Conservation (phyloP, 2,329 filamentous ascomycete species). For the Ophiostoma piceae region DNA sequence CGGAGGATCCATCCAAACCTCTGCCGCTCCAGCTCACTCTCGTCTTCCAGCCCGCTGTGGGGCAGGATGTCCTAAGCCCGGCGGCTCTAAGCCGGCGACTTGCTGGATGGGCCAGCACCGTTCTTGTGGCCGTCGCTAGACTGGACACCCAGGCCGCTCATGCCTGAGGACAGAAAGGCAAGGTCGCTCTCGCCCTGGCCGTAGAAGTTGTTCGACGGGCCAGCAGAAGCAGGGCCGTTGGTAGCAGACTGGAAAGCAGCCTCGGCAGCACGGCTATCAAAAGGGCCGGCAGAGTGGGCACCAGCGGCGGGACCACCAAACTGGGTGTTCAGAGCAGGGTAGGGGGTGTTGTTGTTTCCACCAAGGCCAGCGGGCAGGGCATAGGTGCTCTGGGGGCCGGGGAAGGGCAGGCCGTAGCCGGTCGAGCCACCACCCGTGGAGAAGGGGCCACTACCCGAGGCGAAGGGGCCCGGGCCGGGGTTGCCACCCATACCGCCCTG, state of each 20-base stretch:
- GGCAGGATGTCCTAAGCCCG: too few relatives aligned
- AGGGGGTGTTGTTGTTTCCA: conserved; percentile 69
- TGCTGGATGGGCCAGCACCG: conserved; percentile 52
- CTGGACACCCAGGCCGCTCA: conserved; percentile 66
- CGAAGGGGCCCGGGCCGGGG: conserved; percentile 59
- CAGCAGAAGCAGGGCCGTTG: conserved; percentile 72
- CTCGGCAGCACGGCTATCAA: conserved; percentile 89
- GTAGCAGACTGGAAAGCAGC: conserved; percentile 87
- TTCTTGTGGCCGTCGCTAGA: conserved; percentile 56
- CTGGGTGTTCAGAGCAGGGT: conserved; percentile 76
- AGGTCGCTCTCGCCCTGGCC: conserved; percentile 64
- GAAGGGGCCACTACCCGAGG: conserved; percentile 46
- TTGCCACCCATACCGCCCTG: conserved; percentile 82
- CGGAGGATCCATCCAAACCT: background rate
- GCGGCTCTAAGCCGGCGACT: conserved; percentile 49
- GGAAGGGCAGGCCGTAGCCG: conserved; percentile 74
- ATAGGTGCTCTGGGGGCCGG: conserved; percentile 82
- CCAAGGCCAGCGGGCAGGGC: conserved; percentile 80
- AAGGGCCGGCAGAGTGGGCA: conserved; percentile 77
- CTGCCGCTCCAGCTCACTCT: background rate
- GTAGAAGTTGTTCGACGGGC: conserved; percentile 69
- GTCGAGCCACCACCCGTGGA: conserved; percentile 47
- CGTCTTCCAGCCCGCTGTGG: background rate
- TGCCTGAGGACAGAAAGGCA: conserved; percentile 69
- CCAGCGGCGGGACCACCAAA: conserved; percentile 66